Evolutionary conservation across 345 rosid species (phyloP).

Genomic region (Theobroma cacao): DNA sequence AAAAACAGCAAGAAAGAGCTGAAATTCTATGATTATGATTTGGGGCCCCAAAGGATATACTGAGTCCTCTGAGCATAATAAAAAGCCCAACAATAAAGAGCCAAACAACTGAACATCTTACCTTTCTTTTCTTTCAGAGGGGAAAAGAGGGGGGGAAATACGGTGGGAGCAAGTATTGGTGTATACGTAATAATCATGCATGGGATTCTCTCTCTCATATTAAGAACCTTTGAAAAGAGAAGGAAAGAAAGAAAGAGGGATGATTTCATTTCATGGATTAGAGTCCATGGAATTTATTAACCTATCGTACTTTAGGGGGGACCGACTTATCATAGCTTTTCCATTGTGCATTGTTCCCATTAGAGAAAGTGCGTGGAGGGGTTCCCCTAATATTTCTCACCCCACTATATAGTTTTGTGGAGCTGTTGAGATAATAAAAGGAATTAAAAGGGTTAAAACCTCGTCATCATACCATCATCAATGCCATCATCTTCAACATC

Average conservation of each 20-base stretch:
- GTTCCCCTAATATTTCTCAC: not conserved
- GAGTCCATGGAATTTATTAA: not conserved
- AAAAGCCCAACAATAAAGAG: conserved; percentile 7
- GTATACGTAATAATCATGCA: conserved; percentile 12
- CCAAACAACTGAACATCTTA: not conserved
- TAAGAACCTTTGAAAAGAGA: not conserved
- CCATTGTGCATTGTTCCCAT: not conserved
- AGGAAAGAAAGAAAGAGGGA: not conserved
- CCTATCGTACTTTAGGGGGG: not conserved
- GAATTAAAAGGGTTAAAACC: not conserved
- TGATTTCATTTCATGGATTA: not conserved
- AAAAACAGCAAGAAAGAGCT: conserved; percentile 1
- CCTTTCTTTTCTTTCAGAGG: too few relatives aligned
- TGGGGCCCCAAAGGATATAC: not conserved
- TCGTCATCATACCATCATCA: conserved; percentile 12
- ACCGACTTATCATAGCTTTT: conserved; percentile 9
- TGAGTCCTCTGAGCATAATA: not conserved
- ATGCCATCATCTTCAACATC: not conserved
- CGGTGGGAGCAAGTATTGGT: not conserved
- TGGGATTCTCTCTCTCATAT: not conserved
- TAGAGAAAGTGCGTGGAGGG: conserved; percentile 4
- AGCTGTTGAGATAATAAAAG: not conserved
- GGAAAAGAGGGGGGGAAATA: not conserved
- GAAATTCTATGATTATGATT: not conserved
- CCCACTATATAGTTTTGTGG: not conserved